These are phyloP conservation scores for Juncus inflexus DNA, from an alignment of 176 grass and related monocot genomes.

Conservation along the genomic window DNA sequence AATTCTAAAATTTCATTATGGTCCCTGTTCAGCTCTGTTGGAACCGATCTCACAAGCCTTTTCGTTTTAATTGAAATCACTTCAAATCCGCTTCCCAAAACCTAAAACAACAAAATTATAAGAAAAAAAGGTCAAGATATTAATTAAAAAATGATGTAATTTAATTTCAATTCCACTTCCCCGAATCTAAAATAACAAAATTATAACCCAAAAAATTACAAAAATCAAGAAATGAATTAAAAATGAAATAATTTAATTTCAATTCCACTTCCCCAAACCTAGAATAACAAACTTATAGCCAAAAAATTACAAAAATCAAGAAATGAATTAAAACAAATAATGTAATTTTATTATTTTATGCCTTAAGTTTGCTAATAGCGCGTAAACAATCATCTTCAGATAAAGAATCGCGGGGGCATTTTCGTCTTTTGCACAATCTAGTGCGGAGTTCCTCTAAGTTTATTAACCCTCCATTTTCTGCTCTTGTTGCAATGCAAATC, in stretches of 20 bases:
- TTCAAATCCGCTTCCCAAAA: conserved; percentile 96
- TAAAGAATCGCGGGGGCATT: conserved; percentile 55
- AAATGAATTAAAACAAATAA: background rate
- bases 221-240: conserved; percentile 1
- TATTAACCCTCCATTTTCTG: conserved; percentile 80
- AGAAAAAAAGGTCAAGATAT: conserved; percentile 9
- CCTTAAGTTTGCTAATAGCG: conserved; percentile 97
- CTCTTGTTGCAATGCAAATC: conserved; percentile 89
- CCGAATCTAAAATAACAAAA: background rate
- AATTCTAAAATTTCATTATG: conserved; percentile 95
- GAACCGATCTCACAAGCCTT: conserved; percentile 84
- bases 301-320: conserved; percentile 6
- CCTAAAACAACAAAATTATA: conserved; percentile 35
- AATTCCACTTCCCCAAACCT: too few relatives aligned
- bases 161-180: too few relatives aligned
- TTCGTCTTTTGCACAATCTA: conserved; percentile 66
- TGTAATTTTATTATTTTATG: background rate
- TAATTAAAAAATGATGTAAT: background rate
- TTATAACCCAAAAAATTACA: background rate
- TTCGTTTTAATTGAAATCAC: conserved; percentile 84
- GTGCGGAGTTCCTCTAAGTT: conserved; percentile 77
- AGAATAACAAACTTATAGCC: background rate
- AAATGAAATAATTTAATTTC: background rate
- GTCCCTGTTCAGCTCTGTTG: conserved; percentile 94
- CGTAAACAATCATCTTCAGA: conserved; percentile 93